Conservation (phyloP, 2,329 filamentous ascomycete genomes). For the Pseudogymnoascus sp. region DNA sequence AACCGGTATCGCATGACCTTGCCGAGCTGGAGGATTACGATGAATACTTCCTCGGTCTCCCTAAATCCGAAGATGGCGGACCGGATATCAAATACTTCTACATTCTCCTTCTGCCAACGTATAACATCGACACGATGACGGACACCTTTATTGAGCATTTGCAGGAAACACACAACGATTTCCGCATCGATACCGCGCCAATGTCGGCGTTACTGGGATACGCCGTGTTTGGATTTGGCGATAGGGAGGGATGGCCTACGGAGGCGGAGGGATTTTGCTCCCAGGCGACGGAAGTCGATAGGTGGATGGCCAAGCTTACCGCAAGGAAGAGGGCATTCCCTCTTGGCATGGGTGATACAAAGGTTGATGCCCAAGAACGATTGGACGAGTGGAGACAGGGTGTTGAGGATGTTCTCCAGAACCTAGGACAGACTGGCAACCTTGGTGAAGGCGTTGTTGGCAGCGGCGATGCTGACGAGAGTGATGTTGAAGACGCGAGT, state of each 20-base stretch:
- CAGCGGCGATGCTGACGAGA: slow-evolving; percentile 74
- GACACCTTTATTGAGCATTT: slow-evolving; percentile 82
- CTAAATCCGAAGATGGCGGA: slow-evolving; percentile 47
- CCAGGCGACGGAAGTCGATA: slow-evolving; percentile 83
- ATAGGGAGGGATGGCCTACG: slow-evolving; percentile 84
- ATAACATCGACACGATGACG: slow-evolving; percentile 90
- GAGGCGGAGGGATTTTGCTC: slow-evolving; percentile 89
- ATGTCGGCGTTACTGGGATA: slow-evolving; percentile 72
- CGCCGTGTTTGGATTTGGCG: slow-evolving; percentile 88
- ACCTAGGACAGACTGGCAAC: slow-evolving; percentile 50
- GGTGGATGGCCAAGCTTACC: slow-evolving; percentile 95
- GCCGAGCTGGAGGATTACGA: slow-evolving; percentile 77
- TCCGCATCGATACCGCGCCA: slow-evolving; percentile 85
- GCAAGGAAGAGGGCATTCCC: slow-evolving; percentile 80
- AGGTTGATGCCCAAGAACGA: slow-evolving; percentile 57
- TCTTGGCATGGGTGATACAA: slow-evolving; percentile 79
- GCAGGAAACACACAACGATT: slow-evolving; percentile 90
- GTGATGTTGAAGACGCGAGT: slow-evolving; percentile 78
- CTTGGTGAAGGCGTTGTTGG: slow-evolving; percentile 62
- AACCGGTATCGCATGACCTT: slow-evolving; percentile 65
- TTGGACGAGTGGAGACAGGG: slow-evolving; percentile 73
- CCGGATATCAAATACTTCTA: slow-evolving; percentile 60
- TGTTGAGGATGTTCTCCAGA: slow-evolving; percentile 60
- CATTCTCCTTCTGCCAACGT: slow-evolving; percentile 76
- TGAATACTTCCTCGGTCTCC: slow-evolving; percentile 77